Conservation (phyloP, 257 asterid species). For the Solanum tarijense region DNA sequence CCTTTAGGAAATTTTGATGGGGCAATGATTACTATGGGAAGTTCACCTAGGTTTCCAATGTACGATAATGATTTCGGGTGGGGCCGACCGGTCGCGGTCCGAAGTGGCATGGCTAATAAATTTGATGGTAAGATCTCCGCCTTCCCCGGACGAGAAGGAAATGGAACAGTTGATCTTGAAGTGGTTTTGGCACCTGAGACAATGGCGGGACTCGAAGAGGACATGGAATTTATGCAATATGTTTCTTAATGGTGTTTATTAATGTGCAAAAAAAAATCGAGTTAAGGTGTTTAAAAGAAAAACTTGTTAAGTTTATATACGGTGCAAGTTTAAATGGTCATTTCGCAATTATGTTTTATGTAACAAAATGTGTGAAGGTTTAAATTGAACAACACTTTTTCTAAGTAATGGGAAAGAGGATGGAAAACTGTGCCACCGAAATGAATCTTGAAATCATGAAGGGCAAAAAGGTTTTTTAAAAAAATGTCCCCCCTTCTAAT, state of each 20-base stretch:
- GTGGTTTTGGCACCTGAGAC: constrained; percentile 81
- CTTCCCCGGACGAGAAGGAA: constrained; percentile 73
- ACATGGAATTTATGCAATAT: constrained; percentile 70
- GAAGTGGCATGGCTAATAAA: constrained; percentile 88
- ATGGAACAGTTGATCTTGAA: constrained; percentile 86
- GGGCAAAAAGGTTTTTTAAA: not conserved
- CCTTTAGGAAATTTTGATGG: constrained; percentile 94
- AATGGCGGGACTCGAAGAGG: constrained; percentile 57
- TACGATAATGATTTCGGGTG: constrained; percentile 93
- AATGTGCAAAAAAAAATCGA: not conserved
- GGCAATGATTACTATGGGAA: constrained; percentile 95
- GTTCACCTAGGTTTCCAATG: constrained; percentile 98
- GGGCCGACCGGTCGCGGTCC: constrained; percentile 78
- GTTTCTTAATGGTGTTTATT: constrained; percentile 25
- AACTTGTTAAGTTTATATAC: not conserved
- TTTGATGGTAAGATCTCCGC: constrained; percentile 97
- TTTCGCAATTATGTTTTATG: not conserved
- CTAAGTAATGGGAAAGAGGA: no score
- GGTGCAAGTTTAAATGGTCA: not conserved
- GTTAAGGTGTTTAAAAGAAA: not conserved
- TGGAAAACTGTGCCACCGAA: no score
- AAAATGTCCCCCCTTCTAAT: not conserved
- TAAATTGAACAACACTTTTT: not conserved
- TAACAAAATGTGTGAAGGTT: not conserved
- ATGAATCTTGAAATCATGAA: not conserved